Evolutionary conservation across 495 filamentous ascomycete species (phyloP).

Genomic region (Penicillium robsamsonii): DNA sequence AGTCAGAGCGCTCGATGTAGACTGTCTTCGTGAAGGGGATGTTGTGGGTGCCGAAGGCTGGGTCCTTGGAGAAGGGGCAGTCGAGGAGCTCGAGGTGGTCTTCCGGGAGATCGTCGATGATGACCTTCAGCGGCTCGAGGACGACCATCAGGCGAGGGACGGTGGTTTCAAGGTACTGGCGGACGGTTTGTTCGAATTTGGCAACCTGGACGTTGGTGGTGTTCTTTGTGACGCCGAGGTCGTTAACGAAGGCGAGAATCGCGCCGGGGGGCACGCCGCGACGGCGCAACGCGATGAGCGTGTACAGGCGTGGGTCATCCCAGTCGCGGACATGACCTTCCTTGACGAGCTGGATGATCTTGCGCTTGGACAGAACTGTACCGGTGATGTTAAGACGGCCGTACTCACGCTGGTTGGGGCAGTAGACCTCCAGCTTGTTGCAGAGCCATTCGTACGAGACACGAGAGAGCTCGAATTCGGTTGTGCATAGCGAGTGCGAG

Average conservation of each 20-base stretch:
- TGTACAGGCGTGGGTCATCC: slow-evolving; percentile 89
- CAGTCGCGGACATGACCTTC: slow-evolving; percentile 72
- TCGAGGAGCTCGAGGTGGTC: slow-evolving; percentile 61
- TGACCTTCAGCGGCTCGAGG: slow-evolving; percentile 65
- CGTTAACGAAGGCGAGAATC: slow-evolving; percentile 82
- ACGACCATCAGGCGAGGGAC: slow-evolving; percentile 84
- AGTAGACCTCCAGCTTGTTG: slow-evolving; percentile 68
- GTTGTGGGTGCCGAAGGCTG: slow-evolving; percentile 45
- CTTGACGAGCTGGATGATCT: slow-evolving; percentile 73
- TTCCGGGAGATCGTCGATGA: slow-evolving; percentile 71
- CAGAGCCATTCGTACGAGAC: slow-evolving; percentile 89
- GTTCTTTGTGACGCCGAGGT: slow-evolving; percentile 80
- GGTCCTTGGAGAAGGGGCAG: slow-evolving; percentile 64
- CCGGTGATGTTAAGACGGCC: slow-evolving; percentile 77
- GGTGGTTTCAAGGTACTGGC: slow-evolving; percentile 76
- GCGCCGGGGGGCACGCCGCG: slow-evolving; percentile 84
- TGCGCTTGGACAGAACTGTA: slow-evolving; percentile 80
- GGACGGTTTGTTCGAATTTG: slow-evolving; percentile 75
- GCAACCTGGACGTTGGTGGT: slow-evolving; percentile 68
- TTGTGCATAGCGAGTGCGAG: slow-evolving; percentile 86
- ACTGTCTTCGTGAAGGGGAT: slow-evolving; percentile 80
- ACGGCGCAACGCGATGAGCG: slow-evolving; percentile 77
- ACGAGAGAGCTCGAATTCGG: slow-evolving; percentile 73
- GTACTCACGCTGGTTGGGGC: slow-evolving; percentile 83
- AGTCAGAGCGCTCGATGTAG: slow-evolving; percentile 92